Conservation (phyloP, 306 rosid genomes). For the Senna siamea region DNA sequence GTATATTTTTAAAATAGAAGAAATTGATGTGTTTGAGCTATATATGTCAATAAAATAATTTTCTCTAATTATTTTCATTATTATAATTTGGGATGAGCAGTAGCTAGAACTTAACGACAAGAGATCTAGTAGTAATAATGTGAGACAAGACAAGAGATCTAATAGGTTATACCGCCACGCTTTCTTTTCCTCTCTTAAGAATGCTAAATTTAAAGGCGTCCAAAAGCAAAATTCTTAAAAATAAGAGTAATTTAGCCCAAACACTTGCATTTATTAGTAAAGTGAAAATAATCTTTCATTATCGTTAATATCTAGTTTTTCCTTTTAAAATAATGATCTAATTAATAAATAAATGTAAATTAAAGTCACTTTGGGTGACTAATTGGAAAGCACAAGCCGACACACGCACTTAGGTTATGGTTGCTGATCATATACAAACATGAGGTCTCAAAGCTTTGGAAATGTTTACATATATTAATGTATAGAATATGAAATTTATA, state of each 20-base stretch:
- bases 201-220: too few relatives aligned
- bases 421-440: conserved; percentile 9
- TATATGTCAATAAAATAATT: too few relatives aligned
- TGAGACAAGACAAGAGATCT: too few relatives aligned
- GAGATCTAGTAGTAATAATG: too few relatives aligned
- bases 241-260: neutral
- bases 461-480: neutral
- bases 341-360: neutral
- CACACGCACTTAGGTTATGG: conserved; percentile 6
- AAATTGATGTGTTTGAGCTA: too few relatives aligned
- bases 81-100: too few relatives aligned
- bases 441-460: conserved; percentile 19
- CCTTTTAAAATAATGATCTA: neutral
- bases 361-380: neutral
- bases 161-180: too few relatives aligned
- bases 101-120: too few relatives aligned
- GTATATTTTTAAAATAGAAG: too few relatives aligned
- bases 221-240: neutral
- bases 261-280: neutral
- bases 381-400: conserved; percentile 7
- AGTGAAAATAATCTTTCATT: too few relatives aligned
- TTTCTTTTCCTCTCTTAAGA: too few relatives aligned
- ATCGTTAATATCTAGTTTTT: neutral
- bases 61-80: too few relatives aligned
- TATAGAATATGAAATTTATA: neutral